These are phyloP conservation scores for Mycena latifolia DNA, from an alignment of 768 basidiomycete species.

Conservation along the genomic window DNA sequence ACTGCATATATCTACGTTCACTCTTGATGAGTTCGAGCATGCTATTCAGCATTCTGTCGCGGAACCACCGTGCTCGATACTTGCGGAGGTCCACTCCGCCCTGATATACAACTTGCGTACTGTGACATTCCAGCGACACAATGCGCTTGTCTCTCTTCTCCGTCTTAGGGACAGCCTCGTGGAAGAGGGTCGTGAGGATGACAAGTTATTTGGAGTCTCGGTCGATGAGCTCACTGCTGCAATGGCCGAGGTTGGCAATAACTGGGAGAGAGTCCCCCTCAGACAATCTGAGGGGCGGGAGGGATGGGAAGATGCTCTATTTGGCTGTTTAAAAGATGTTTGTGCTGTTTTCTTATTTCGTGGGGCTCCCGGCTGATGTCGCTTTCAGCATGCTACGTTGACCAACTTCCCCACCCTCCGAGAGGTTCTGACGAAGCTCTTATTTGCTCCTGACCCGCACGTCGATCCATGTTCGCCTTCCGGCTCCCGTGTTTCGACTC, in stretches of 20 bases:
- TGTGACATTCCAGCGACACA: slow-evolving; percentile 80
- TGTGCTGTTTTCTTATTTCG: slow-evolving; percentile 49
- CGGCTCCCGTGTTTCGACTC: slow-evolving; percentile 62
- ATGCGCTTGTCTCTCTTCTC: slow-evolving; percentile 77
- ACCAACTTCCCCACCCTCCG: slow-evolving; percentile 80
- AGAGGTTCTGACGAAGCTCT: slow-evolving; percentile 75
- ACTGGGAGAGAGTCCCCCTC: slow-evolving; percentile 86
- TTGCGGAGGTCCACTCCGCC: slow-evolving; percentile 90
- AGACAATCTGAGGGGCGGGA: slow-evolving; percentile 79
- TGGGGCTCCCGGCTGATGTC: slow-evolving; percentile 1
- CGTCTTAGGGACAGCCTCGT: slow-evolving; percentile 56
- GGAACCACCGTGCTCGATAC: slow-evolving; percentile 80
- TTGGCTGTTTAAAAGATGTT: slow-evolving; percentile 92
- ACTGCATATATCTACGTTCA: slow-evolving; percentile 87
- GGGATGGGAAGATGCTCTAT: slow-evolving; percentile 93
- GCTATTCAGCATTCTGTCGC: slow-evolving; percentile 81
- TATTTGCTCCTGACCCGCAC: slow-evolving; percentile 75
- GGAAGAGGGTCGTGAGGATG: slow-evolving; percentile 56
- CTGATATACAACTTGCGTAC: slow-evolving; percentile 94
- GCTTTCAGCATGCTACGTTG: slow-evolving; percentile 76
- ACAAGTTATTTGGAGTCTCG: slow-evolving; percentile 64
- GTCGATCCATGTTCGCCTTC: slow-evolving; percentile 59
- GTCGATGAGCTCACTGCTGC: slow-evolving; percentile 74
- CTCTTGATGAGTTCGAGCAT: slow-evolving; percentile 93
- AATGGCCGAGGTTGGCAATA: slow-evolving; percentile 86